These are phyloP conservation scores for Synchytrium microbalum DNA, from an alignment of 371 early-diverging fungal species.

Conservation along the genomic window DNA sequence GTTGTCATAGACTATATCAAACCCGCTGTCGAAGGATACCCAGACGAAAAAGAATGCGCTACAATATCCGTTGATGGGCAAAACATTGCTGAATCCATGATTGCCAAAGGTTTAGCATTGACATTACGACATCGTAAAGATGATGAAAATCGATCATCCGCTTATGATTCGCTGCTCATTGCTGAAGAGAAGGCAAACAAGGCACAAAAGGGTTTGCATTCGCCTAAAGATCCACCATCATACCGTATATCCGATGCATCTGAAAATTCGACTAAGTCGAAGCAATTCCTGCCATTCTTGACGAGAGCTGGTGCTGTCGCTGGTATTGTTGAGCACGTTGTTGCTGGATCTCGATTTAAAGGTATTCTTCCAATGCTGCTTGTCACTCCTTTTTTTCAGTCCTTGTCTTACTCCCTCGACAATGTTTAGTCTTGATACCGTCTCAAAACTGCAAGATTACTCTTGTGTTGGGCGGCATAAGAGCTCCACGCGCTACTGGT, in stretches of 20 bases:
- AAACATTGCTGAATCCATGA: conserved; percentile 71
- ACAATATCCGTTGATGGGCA: conserved; percentile 56
- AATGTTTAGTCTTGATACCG: conserved; percentile 75
- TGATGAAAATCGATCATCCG: conserved; percentile 78
- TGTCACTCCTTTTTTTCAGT: too few relatives aligned
- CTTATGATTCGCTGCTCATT: conserved; percentile 74
- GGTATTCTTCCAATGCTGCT: too few relatives aligned
- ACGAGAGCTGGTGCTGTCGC: conserved; percentile 64
- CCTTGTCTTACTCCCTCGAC: too few relatives aligned
- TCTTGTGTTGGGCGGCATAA: conserved; percentile 61
- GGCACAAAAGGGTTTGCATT: conserved; percentile 66
- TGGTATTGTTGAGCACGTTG: conserved; percentile 81
- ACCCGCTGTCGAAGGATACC: conserved; percentile 71
- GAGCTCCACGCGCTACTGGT: conserved; percentile 62
- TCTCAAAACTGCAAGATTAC: conserved; percentile 77
- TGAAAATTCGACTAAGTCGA: conserved; percentile 69
- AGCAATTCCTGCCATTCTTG: conserved; percentile 73
- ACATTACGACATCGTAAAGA: conserved; percentile 79
- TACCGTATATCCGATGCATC: conserved; percentile 46
- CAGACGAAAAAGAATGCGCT: conserved; percentile 81
- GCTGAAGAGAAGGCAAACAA: conserved; percentile 70
- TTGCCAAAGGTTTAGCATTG: conserved; percentile 71
- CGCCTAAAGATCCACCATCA: conserved; percentile 66
- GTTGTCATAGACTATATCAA: conserved; percentile 82
- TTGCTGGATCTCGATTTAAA: conserved; percentile 75